Percentiles rank a stretch among this genome's conserved stretches.
phyloP scores from a whole-genome alignment of 2,329 filamentous ascomycete species.

The Pseudocercospora fijiensis region DNA sequence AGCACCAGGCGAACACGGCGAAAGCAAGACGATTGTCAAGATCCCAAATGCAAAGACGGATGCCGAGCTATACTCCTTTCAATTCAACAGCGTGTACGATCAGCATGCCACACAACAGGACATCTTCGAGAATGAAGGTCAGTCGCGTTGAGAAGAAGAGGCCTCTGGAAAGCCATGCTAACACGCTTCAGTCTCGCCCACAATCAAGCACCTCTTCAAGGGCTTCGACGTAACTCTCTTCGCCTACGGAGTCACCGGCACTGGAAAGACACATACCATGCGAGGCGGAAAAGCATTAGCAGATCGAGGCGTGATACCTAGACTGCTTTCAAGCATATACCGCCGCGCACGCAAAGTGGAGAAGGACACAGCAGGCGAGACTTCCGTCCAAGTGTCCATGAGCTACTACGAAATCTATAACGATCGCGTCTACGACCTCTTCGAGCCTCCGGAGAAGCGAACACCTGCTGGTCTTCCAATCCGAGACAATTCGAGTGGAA shows the following conservation, averaged over 20 bases:
- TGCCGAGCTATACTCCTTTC: slow-evolving; percentile 85
- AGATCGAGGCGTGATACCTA: slow-evolving; percentile 62
- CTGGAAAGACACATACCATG: slow-evolving; percentile 99
- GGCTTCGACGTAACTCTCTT: slow-evolving; percentile 98
- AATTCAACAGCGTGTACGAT: slow-evolving; percentile 92
- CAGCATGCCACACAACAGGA: slow-evolving; percentile 76
- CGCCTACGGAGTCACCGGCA: slow-evolving; percentile 95
- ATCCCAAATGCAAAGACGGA: slow-evolving; percentile 95
- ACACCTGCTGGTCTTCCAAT: slow-evolving; percentile 80
- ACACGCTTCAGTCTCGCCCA: slow-evolving; percentile 68
- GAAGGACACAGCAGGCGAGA: slow-evolving; percentile 54
- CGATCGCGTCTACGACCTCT: slow-evolving; percentile 86
- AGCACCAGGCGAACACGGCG: slow-evolving; percentile 47
- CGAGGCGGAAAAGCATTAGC: slow-evolving; percentile 59
- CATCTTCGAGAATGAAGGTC: slow-evolving; percentile 86
- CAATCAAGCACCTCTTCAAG: slow-evolving; percentile 89
- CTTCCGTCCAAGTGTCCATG: slow-evolving; percentile 82
- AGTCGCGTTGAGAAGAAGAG: slow-evolving; percentile 28
- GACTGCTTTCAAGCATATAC: slow-evolving; percentile 66
- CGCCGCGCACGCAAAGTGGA: slow-evolving; percentile 54
- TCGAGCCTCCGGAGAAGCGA: slow-evolving; percentile 82
- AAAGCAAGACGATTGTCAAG: slow-evolving; percentile 62
- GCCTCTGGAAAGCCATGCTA: not conserved
- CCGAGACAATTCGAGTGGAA: slow-evolving; percentile 88
- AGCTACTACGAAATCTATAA: slow-evolving; percentile 86